phyloP scores from a whole-genome alignment of 306 rosid species.

The Dryas drummondii region DNA sequence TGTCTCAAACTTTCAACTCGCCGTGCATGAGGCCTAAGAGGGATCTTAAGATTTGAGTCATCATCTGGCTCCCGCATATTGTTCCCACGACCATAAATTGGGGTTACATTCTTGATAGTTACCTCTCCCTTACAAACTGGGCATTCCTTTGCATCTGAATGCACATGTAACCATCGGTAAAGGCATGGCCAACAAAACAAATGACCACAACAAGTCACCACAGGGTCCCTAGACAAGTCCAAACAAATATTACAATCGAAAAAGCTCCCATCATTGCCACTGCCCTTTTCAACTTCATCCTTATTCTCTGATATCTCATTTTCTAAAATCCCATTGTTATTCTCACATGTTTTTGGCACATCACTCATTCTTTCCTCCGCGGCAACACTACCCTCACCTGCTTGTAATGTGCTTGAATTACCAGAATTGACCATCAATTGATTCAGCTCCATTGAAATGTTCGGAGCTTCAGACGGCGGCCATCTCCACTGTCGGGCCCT shows the following conservation, averaged over 20 bases:
- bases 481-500: conserved; percentile 67
- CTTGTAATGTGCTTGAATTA: conserved; percentile 53
- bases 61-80: conserved; percentile 52
- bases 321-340: conserved; percentile 49
- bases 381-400: conserved; percentile 88
- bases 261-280: conserved; percentile 72
- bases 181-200: conserved; percentile 93
- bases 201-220: conserved; percentile 97
- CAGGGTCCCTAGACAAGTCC: conserved; percentile 86
- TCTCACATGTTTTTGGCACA: conserved; percentile 67
- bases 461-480: conserved; percentile 41
- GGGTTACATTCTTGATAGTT: conserved; percentile 61
- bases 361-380: conserved; percentile 65
- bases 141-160: conserved; percentile 88
- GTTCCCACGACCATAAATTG: conserved; percentile 85
- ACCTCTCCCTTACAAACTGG: conserved; percentile 99
- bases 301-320: conserved; percentile 56
- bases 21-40: conserved; percentile 76
- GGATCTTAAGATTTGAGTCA: conserved; percentile 66
- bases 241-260: conserved; percentile 95
- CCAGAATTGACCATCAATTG: conserved; percentile 64
- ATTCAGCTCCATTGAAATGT: conserved; percentile 57
- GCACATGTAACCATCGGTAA: conserved; percentile 79
- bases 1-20: conserved; percentile 93
- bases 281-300: conserved; percentile 64